These are phyloP conservation scores for Cudoniella acicularis DNA, from an alignment of 495 filamentous ascomycete genomes.

Conservation along the genomic window DNA sequence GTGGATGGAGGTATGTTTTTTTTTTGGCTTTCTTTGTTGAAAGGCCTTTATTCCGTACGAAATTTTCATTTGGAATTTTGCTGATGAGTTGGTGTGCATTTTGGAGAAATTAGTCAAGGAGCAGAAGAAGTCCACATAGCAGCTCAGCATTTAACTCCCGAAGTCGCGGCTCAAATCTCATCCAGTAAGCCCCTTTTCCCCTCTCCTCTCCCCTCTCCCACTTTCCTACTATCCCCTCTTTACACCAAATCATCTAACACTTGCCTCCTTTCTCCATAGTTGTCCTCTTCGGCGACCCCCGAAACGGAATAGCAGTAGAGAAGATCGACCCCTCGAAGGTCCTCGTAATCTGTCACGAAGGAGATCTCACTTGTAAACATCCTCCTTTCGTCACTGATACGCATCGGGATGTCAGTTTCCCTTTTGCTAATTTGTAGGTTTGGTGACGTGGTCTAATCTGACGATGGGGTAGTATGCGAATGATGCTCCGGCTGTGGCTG, in stretches of 20 bases:
- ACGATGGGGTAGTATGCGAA: not conserved
- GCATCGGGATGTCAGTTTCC: not conserved
- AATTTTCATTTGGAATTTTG: no score
- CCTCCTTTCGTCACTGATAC: not conserved
- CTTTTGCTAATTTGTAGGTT: not conserved
- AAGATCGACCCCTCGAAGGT: constrained; percentile 37
- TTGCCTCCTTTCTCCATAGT: no score
- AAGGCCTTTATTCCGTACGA: no score
- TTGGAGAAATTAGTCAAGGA: no score
- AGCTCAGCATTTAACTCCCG: constrained; percentile 12
- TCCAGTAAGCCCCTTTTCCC: not conserved
- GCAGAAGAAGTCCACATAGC: constrained; percentile 47
- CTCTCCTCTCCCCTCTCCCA: no score
- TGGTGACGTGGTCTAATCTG: no score
- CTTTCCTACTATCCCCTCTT: no score
- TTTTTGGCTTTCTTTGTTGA: no score
- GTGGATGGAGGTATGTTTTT: constrained; percentile 39
- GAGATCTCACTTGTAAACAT: not conserved
- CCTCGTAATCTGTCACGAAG: not conserved
- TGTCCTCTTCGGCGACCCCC: constrained; percentile 56
- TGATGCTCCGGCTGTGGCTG: not conserved
- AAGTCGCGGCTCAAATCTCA: not conserved
- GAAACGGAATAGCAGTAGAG: constrained; percentile 34
- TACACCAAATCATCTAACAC: no score
- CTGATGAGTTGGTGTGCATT: no score